Base-by-base conservation (phyloP, 1,139 yeast species). In the Torulaspora globosa region DNA sequence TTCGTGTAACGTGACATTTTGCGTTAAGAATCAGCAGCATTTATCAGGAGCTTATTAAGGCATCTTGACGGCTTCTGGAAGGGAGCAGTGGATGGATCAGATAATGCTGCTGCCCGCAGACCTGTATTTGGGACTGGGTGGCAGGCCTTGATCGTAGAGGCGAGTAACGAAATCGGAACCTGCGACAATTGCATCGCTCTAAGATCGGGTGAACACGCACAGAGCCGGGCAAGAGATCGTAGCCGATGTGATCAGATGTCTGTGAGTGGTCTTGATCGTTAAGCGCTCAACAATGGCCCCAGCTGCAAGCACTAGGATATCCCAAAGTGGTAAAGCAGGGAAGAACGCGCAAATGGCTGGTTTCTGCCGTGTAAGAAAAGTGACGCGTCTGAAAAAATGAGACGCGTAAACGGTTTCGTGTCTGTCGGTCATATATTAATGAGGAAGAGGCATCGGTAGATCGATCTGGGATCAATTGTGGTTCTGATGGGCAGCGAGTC, bases 391-490 rank as follows among this genome's bases (percentile, higher is more conserved):
- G 39, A 41, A 41, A 41, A 41, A 40, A 34, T 42, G 36, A 9
- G 29, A 45, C 48, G 48, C 48, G 48, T 43, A 39, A 39, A 39
- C 26, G 23, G 36, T 39, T 39, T 31, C 42, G 42, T 11, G 42
- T 39, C 19, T 14, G n/a, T 16, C 3, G 23, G 21, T 4, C 21
- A 16, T 31, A 31, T 31, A 31, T 31, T 29, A 16, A 14, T 29
- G 32, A 11, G 21, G 34, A 31, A 15, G 34, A 16, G 32, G 23
- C 34, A 31, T 31, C n/a, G 29, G 29, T 26, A 26, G 34, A 31
- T 31, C 21, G 34, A 31, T 31, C 34, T 31, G 34, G 34, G 34
- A 31, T 31, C 23, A 31, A 11, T 31, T 2, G 9, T 16, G 34
- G 23, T 29, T 29, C 2, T 5, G 11, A 14, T 31, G 34, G 7